Base-by-base conservation (phyloP, 2,329 filamentous ascomycete genomes). In the Aspergillus sclerotialis region DNA sequence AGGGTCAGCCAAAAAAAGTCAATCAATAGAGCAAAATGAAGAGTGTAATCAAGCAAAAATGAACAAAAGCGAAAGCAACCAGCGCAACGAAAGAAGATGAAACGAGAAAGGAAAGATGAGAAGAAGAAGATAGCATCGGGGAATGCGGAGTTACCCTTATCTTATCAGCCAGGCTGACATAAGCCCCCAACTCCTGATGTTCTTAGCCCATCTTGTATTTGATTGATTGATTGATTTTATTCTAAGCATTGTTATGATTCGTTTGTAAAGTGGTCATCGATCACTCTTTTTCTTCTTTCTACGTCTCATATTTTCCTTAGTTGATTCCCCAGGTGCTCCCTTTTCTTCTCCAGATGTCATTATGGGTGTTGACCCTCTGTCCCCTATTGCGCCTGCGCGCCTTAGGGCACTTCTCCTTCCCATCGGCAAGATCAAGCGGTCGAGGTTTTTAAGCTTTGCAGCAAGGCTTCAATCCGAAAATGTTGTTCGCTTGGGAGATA, bases 301-400 rank as follows among this genome's bases (percentile, higher is more conserved):
- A 36, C 11, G 16, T 33, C 30, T 30, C 11, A 11, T 32, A n/a
- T 13, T 17, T n/a, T 9, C 23, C 5, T 19, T 16, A 25, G 18
- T 15, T 12, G 15, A 30, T 25, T 21, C 34, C 26, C 30, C 21
- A 32, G 28, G 33, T 25, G 11, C 38, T 33, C 11, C 17, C 8
- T 30, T 23, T 32, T 23, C 27, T n/a, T n/a, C 42, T 49, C 50
- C 59, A 56, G 50, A 71, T 70, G 68, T 63, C 72, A 82, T 67
- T 58, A 94, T 94, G 88, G 82, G 77, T 68, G 75, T 84, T 67
- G 90, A 95, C 71, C 81, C 85, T 63, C 78, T 94, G 61, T 84
- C 89, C 61, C 88, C 90, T 64, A 80, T 89, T 69, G 84, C 89
- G 64, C 88, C 88, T 59, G 90, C 88, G 68, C 84, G 85, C 73